phyloP scores from a whole-genome alignment of 495 filamentous ascomycete genomes.

The Penicillium subrubescens region DNA sequence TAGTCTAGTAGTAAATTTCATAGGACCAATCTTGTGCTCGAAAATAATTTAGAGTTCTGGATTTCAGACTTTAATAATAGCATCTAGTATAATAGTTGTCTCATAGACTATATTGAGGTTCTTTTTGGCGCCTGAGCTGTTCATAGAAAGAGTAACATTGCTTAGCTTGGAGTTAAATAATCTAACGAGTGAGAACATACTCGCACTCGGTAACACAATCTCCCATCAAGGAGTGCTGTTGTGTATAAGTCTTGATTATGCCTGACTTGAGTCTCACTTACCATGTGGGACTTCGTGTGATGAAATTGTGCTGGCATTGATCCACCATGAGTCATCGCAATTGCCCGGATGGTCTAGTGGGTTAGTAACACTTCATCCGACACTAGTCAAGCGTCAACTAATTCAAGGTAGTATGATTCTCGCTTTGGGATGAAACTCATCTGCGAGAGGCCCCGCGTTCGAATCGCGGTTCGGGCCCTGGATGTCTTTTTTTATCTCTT shows the following conservation, averaged over 20 bases:
- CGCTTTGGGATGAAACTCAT: conserved; percentile 7
- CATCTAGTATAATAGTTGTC: neutral
- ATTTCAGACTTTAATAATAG: neutral
- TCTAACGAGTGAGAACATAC: neutral
- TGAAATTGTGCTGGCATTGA: neutral
- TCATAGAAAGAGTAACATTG: neutral
- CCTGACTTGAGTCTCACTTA: neutral
- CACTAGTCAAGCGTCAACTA: neutral
- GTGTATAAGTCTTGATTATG: neutral
- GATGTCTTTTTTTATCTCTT: neutral
- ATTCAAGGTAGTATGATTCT: conserved; percentile 2
- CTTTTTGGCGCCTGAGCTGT: neutral
- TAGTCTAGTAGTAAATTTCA: no score
- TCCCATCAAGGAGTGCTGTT: neutral
- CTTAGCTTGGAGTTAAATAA: neutral
- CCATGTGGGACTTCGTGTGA: neutral
- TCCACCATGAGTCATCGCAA: neutral
- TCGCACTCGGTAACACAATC: neutral
- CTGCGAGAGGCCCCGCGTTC: conserved; percentile 8
- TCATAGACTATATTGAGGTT: neutral
- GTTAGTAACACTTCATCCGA: neutral
- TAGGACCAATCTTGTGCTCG: no score
- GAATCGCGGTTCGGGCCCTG: conserved; percentile 6
- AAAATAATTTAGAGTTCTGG: no score
- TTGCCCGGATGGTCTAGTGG: conserved; percentile 8